Percentiles rank a stretch among this genome's conserved stretches.
Conservation (phyloP, 83 land plant genomes). For the Thuja plicata region DNA sequence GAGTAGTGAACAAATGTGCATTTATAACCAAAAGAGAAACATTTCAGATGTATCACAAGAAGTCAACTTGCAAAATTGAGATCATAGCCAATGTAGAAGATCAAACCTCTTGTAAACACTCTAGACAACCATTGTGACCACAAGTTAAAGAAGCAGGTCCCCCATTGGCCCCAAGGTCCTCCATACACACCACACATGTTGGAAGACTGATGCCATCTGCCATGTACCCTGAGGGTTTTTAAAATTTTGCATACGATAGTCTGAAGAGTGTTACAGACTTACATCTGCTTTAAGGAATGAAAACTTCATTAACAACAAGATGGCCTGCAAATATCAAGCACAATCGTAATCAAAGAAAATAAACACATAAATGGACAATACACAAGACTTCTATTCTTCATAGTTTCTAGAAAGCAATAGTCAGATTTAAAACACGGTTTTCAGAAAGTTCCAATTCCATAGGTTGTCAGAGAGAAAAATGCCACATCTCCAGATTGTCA, state of each 20-base stretch:
- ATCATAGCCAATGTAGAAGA: not conserved
- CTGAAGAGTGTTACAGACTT: not conserved
- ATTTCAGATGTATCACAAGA: not conserved
- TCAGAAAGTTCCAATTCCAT: not conserved
- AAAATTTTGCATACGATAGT: not conserved
- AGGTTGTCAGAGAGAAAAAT: not conserved
- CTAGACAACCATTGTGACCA: slow-evolving; percentile 29
- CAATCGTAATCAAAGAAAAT: not conserved
- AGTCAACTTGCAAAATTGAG: not conserved
- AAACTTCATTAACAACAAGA: not conserved
- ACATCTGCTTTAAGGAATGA: not conserved
- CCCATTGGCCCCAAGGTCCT: slow-evolving; percentile 22
- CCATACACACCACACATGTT: slow-evolving; percentile 28
- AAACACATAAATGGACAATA: not conserved
- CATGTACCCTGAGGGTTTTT: not conserved
- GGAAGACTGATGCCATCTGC: slow-evolving; percentile 10
- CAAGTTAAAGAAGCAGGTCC: slow-evolving; percentile 27
- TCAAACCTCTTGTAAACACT: slow-evolving; percentile 21
- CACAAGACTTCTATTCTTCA: not conserved
- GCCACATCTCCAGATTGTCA: not conserved
- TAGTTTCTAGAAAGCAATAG: not conserved
- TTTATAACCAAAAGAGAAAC: not conserved
- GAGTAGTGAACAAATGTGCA: not conserved
- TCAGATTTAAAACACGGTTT: not conserved
- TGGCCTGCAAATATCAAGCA: not conserved